phyloP scores from a whole-genome alignment of 495 filamentous ascomycete species.

The Aspergillus conjunctus region DNA sequence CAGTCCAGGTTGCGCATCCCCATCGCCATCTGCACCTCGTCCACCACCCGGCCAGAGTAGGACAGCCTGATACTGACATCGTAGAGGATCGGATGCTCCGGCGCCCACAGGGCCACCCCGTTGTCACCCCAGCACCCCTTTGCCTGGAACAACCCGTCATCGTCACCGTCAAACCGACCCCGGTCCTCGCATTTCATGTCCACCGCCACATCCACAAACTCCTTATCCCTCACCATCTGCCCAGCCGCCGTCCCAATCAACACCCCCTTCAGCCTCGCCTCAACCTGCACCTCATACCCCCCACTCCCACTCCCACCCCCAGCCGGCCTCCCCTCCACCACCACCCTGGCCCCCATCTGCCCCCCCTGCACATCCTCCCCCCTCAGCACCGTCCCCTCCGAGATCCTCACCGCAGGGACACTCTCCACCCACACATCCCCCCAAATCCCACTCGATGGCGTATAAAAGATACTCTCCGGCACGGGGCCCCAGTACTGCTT shows the following conservation, averaged over 20 bases:
- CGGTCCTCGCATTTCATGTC: constrained; percentile 13
- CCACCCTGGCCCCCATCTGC: constrained; percentile 29
- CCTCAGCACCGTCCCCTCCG: constrained; percentile 35
- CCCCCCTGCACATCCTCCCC: constrained; percentile 42
- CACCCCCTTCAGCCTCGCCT: constrained; percentile 26
- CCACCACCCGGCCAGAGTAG: constrained; percentile 20
- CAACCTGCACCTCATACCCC: constrained; percentile 26
- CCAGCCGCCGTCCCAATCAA: constrained; percentile 21
- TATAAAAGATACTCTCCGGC: constrained; percentile 46
- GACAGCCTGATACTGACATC: constrained; percentile 34
- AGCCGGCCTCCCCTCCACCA: constrained; percentile 24
- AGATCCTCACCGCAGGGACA: constrained; percentile 33
- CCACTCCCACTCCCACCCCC: not conserved
- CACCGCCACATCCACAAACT: constrained; percentile 32
- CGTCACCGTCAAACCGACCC: no score
- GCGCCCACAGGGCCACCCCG: constrained; percentile 40
- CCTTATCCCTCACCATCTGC: constrained; percentile 22
- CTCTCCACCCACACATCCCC: constrained; percentile 42
- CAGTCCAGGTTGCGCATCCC: constrained; percentile 43
- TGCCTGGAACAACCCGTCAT: constrained; percentile 17
- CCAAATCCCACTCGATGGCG: constrained; percentile 43
- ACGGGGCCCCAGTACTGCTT: constrained; percentile 46
- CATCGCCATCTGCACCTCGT: constrained; percentile 32
- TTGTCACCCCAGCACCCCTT: constrained; percentile 27
- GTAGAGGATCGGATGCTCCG: constrained; percentile 43